phyloP scores from a whole-genome alignment of 352 stramenopile genomes.

The Phytophthora meadii region DNA sequence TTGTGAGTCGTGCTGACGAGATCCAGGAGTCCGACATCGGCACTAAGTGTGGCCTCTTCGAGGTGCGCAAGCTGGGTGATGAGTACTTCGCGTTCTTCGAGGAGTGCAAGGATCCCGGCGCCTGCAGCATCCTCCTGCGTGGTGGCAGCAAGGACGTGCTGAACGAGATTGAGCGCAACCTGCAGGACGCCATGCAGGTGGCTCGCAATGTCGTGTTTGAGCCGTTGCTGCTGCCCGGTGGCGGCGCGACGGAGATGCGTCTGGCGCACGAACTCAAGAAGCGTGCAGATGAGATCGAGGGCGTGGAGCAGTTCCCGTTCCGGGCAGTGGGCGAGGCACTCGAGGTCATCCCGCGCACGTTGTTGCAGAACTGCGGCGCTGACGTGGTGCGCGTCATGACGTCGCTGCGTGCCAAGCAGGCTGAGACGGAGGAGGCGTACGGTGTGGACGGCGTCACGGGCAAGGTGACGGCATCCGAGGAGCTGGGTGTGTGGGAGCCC shows the following conservation, averaged over 20 bases:
- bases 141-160: slow-evolving; percentile 99
- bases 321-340: slow-evolving; percentile 97
- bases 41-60: slow-evolving; percentile 98
- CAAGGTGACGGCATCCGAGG: slow-evolving; percentile 94
- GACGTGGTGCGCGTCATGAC: slow-evolving; percentile 99
- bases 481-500: slow-evolving; percentile 99
- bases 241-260: slow-evolving; percentile 99
- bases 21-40: slow-evolving; percentile 99
- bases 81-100: slow-evolving; percentile 99
- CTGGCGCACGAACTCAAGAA: slow-evolving; percentile 96
- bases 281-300: slow-evolving; percentile 91
- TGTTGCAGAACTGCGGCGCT: slow-evolving; percentile 99
- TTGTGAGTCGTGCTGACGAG: slow-evolving; percentile 98
- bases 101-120: slow-evolving; percentile 98
- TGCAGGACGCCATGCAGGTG: slow-evolving; percentile 99
- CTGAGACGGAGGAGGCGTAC: slow-evolving; percentile 77
- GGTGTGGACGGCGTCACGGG: slow-evolving; percentile 88
- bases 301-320: slow-evolving; percentile 98
- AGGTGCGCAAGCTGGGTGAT: slow-evolving; percentile 93
- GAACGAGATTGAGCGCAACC: slow-evolving; percentile 99
- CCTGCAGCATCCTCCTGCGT: slow-evolving; percentile 98
- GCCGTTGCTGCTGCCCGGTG: slow-evolving; percentile 95
- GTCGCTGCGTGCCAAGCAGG: slow-evolving; percentile 94
- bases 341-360: slow-evolving; percentile 99
- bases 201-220: slow-evolving; percentile 99